Percentiles rank a stretch among this genome's conserved stretches.
Conservation (phyloP, 768 basidiomycete genomes). For the Russula griseocarnosa region DNA sequence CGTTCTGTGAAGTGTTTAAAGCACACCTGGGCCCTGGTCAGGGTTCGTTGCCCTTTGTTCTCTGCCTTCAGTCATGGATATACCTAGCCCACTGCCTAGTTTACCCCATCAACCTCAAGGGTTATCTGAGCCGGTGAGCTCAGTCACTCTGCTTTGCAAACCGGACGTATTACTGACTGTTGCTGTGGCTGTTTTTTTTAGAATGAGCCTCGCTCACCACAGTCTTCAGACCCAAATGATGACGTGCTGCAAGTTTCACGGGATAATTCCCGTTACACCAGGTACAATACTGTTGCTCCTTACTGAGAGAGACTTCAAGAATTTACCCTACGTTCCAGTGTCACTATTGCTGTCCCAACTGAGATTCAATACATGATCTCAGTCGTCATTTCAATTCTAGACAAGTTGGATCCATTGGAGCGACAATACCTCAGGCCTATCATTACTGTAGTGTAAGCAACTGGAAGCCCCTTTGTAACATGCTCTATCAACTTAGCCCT, state of each 20-base stretch:
- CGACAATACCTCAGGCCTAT: background rate
- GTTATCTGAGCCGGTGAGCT: background rate
- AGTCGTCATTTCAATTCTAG: background rate
- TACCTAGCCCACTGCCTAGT: background rate
- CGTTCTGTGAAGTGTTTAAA: conserved; percentile 1
- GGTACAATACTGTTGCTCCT: background rate
- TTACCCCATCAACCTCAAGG: background rate
- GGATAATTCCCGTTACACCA: background rate
- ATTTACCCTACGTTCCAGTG: background rate
- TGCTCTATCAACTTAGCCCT: background rate
- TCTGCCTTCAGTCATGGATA: background rate
- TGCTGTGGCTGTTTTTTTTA: background rate
- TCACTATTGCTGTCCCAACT: background rate
- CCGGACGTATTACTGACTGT: background rate
- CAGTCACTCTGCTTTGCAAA: background rate
- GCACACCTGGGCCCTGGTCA: background rate
- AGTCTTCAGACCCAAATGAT: background rate
- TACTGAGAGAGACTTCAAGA: background rate
- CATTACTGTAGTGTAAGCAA: conserved; percentile 7
- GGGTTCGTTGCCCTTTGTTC: background rate
- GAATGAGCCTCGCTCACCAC: background rate
- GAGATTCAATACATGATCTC: background rate
- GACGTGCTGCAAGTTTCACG: background rate
- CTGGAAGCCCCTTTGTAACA: background rate
- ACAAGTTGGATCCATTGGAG: conserved; percentile 3